Base-by-base conservation (phyloP, 1,139 yeast genomes). In the Debaryomycetaceae sp. region DNA sequence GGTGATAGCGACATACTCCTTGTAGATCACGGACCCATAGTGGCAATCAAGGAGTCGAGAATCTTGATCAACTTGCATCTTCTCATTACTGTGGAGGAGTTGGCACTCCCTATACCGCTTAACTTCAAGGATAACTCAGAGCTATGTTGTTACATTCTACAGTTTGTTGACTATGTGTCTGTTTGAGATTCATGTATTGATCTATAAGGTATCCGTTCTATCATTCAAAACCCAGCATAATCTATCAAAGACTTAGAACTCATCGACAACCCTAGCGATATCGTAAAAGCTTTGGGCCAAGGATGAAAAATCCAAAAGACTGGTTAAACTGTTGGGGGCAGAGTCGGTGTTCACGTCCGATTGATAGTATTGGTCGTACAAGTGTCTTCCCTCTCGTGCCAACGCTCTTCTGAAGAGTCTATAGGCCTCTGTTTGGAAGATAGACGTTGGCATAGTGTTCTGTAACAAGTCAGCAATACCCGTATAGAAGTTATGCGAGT, bases 201-300 rank as follows among this genome's bases (percentile, higher is more conserved):
- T 40, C 40, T 40, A 35, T 40, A 6, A 5, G 22, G 33, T 17
- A 17, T 17, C 20, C 20, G 20, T 17, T 17, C 20, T 17, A 17
- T 17, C 20, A 17, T 17, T 17, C 20, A 17, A 17, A 17, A 2
- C 20, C 20, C 20, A 17, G 20, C 20, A 17, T 17, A 17, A 17
- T 17, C 20, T 17, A 17, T 17, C 20, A 17, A 17, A 17, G 20
- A 17, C 20, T 20, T 39, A 42, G 6, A 60, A 55, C 34, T 43
- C 39, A 40, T 43, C 52, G 13, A 50, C 51, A 4, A 62, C 57
- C 42, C 60, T 49, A 8, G 50, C 42, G 8, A 48, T 57, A 23
- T 50, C 58, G 39, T 54, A 45, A 44, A 60, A 60, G 9, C 59
- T 56, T 42, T 60, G 64, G n/a, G 55, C 50, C 23, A 62, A 50